Percentiles rank a stretch among this genome's conserved stretches.
Evolutionary conservation across 2,329 filamentous ascomycete species (phyloP).

Genomic region (Pestalotiopsis sp.): DNA sequence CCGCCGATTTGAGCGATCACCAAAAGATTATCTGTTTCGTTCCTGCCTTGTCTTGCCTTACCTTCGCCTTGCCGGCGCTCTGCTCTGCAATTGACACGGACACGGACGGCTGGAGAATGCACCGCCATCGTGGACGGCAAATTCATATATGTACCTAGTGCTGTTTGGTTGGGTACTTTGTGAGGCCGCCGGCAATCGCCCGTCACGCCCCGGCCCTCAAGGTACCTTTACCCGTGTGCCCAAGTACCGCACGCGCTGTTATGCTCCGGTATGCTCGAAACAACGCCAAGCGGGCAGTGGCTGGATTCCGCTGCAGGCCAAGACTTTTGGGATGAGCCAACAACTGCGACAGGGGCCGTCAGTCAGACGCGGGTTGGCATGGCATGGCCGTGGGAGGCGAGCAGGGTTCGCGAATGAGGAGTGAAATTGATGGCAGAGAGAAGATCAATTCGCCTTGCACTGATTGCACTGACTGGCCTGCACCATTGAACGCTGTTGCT

Average conservation of each 20-base stretch:
- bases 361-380: not conserved
- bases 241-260: not conserved
- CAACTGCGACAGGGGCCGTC: not conserved
- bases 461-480: not conserved
- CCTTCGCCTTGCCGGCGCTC: not conserved
- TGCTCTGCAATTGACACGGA: not conserved
- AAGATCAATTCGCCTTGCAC: no score
- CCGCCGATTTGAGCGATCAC: not conserved
- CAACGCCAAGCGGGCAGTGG: not conserved
- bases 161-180: not conserved
- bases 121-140: not conserved
- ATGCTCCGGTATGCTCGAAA: not conserved
- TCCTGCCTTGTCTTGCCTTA: not conserved
- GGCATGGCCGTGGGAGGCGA: not conserved
- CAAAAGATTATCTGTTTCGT: not conserved
- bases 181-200: not conserved
- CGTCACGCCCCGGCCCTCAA: no score
- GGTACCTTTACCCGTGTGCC: not conserved
- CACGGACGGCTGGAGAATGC: not conserved
- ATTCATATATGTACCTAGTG: no score
- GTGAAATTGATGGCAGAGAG: no score
- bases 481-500: not conserved
- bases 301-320: constrained; percentile 7
- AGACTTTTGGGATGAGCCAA: not conserved
- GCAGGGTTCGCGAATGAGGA: no score